Conservation (phyloP, 2,329 filamentous ascomycete species). For the Rhynchosporium graminicola region DNA sequence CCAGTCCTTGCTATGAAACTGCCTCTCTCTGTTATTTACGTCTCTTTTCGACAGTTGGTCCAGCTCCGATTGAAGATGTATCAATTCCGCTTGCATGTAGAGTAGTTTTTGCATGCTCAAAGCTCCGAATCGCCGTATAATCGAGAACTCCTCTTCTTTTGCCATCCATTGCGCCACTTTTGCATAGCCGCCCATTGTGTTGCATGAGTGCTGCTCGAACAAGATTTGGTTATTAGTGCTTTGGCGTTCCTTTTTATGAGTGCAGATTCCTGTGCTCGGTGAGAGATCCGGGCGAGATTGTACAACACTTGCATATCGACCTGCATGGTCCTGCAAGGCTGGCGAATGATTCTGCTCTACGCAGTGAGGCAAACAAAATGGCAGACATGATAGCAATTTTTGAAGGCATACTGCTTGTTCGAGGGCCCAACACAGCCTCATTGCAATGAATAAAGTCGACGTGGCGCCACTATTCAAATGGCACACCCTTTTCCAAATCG, state of each 20-base stretch:
- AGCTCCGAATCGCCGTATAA: constrained; percentile 38
- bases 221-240: background rate
- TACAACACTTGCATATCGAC: too few relatives aligned
- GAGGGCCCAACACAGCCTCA: constrained; percentile 10
- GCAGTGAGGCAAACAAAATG: background rate
- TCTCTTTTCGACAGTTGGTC: constrained; percentile 22
- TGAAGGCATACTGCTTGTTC: background rate
- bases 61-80: constrained; percentile 33
- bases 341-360: background rate
- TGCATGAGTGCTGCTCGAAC: background rate
- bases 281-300: too few relatives aligned
- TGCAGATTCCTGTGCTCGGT: too few relatives aligned
- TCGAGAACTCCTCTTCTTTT: constrained; percentile 35
- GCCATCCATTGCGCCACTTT: constrained; percentile 37
- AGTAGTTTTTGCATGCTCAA: constrained; percentile 38
- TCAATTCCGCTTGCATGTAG: constrained; percentile 39
- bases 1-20: constrained; percentile 28
- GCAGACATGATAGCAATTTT: constrained; percentile 8
- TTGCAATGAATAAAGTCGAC: constrained; percentile 13
- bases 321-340: background rate
- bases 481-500: constrained; percentile 14
- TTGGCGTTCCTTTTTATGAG: too few relatives aligned
- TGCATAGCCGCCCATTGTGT: constrained; percentile 32
- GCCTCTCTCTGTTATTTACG: constrained; percentile 13
- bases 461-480: constrained; percentile 15